These are phyloP conservation scores for Gonapodya sp. DNA, from an alignment of 192 early-diverging fungal genomes.

Conservation along the genomic window DNA sequence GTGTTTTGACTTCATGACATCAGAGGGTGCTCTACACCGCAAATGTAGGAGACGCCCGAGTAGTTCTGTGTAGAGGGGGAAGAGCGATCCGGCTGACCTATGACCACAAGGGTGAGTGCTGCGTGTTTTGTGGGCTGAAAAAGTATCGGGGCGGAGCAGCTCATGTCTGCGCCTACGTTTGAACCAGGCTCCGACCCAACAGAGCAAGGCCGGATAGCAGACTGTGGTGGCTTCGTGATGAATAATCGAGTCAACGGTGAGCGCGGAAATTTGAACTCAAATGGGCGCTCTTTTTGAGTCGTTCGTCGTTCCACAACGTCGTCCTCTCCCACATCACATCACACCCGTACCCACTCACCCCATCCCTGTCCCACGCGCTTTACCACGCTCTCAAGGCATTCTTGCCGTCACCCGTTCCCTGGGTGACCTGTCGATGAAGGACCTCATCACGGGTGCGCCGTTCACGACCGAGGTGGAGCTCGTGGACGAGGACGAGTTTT, in stretches of 20 bases:
- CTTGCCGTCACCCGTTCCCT: slow-evolving; percentile 92
- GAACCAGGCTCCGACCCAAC: slow-evolving; percentile 61
- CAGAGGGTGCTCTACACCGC: slow-evolving; percentile 83
- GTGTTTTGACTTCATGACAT: background rate
- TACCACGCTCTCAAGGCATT: slow-evolving; percentile 54
- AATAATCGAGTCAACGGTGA: slow-evolving; percentile 97
- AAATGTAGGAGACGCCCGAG: slow-evolving; percentile 95
- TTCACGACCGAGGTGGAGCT: slow-evolving; percentile 90
- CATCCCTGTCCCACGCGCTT: background rate
- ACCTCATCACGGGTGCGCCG: slow-evolving; percentile 88
- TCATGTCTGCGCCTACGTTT: too few species aligned
- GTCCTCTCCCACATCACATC: background rate
- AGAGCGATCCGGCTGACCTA: slow-evolving; percentile 81
- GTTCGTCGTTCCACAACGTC: too few species aligned
- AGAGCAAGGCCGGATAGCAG: slow-evolving; percentile 84
- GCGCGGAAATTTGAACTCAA: too few species aligned
- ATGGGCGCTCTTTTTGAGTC: too few species aligned
- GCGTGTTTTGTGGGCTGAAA: background rate
- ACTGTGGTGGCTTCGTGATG: slow-evolving; percentile 92
- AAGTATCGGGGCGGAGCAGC: background rate
- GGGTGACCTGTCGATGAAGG: slow-evolving; percentile 94
- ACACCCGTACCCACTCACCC: background rate
- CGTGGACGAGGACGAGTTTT: slow-evolving; percentile 56
- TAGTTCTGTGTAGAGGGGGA: slow-evolving; percentile 79
- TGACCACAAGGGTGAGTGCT: slow-evolving; percentile 75